Evolutionary conservation across 192 early-diverging fungal species (phyloP), one percentile per base, ranked within the genome.

Genomic region (Allomyces arbusculus): DNA sequence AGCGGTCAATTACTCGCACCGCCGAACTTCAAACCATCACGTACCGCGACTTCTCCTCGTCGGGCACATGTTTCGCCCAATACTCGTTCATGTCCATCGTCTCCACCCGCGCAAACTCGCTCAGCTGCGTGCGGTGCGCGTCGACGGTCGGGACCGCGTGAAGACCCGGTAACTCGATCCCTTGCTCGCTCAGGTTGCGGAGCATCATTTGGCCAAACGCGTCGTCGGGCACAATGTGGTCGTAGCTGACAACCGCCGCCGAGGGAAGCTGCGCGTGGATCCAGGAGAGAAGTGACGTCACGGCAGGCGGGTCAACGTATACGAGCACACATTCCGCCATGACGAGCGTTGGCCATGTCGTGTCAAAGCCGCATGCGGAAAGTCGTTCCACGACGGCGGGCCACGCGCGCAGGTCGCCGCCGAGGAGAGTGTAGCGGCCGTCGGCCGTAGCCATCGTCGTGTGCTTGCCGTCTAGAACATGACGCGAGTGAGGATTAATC

Each of bases 291-390:
- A 98, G 86, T 4, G 58, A 58, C 58, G 87, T 78, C 0, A 89
- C 83, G 63, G 80, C 74, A 10, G 64, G 12, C 1, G 91, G 81
- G 43, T 84, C 78, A 25, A 96, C 71, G 74, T 98, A 98, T 9
- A 98, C 86, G 44, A 96, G 75, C 22, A 95, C 90, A 62, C 92
- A 95, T 73, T 98, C 95, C 65, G 92, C 90, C 8, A 98, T 69
- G 65, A 95, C 90, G 55, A 98, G 72, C 0, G 93, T 98, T 4
- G 93, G 91, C 11, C 79, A 26, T 45, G 80, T 87, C 66, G 23
- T 12, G 40, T 81, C 73, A 14, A 79, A 74, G 1, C 87, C 84
- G 24, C 66, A 67, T 28, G 68, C 69, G 10, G 75, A 22, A 23
- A 97, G 73, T 55, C 78, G 76, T 19, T 82, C 77, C 8, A 83